Percentiles rank a stretch among this genome's conserved stretches.
Conservation (phyloP, 2,329 filamentous ascomycete genomes). For the Colletotrichum siamense region DNA sequence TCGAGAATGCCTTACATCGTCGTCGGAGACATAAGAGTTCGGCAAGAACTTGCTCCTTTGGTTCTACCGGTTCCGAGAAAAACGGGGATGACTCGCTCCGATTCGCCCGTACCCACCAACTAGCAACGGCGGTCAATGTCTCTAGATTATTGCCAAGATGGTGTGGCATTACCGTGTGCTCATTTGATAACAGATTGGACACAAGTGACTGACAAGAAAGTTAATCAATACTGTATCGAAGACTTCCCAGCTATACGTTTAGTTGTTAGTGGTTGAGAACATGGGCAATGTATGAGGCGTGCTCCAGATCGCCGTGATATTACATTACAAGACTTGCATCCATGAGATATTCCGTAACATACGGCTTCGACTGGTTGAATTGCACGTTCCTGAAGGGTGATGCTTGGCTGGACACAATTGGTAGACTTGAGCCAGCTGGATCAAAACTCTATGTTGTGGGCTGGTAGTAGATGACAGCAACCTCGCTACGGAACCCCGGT, state of each 20-base stretch:
- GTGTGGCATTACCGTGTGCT: rapidly evolving
- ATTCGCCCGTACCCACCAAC: background rate
- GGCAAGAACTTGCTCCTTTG: background rate
- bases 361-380: no score
- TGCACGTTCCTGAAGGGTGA: no score
- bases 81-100: rapidly evolving
- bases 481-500: background rate
- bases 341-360: no score
- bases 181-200: rapidly evolving
- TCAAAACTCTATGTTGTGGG: background rate
- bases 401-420: no score
- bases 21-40: background rate
- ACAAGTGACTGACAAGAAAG: rapidly evolving
- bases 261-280: no score
- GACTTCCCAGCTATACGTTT: no score
- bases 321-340: no score
- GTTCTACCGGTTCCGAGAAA: background rate
- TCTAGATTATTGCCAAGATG: background rate
- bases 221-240: rapidly evolving
- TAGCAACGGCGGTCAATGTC: background rate
- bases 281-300: no score
- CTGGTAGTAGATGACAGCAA: background rate
- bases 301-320: no score
- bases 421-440: background rate
- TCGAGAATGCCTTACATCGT: rapidly evolving